Percentiles rank a stretch among this genome's conserved stretches.
phyloP scores from a whole-genome alignment of 768 basidiomycete genomes.

The Albatrellus ellisii region DNA sequence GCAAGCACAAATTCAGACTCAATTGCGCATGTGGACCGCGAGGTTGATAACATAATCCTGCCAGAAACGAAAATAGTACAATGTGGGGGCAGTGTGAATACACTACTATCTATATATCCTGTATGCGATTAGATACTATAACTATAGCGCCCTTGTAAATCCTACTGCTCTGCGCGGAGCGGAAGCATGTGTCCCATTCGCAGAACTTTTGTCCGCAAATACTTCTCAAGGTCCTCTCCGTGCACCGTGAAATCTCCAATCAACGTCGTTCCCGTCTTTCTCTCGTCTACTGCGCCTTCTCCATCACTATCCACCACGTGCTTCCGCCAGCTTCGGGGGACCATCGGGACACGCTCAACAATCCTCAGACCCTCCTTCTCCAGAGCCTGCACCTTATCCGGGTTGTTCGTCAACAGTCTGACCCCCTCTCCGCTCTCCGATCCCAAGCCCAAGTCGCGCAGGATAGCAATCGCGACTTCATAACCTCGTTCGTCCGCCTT shows the following conservation, averaged over 20 bases:
- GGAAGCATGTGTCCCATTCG: slow-evolving; percentile 94
- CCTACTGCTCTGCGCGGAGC: slow-evolving; percentile 21
- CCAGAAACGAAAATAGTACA: too few species aligned
- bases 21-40: too few species aligned
- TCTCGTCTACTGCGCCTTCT: slow-evolving; percentile 19
- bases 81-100: too few species aligned
- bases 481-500: slow-evolving; percentile 90
- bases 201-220: slow-evolving; percentile 90
- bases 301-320: slow-evolving; percentile 12
- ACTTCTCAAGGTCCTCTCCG: slow-evolving; percentile 86
- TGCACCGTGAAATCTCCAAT: slow-evolving; percentile 67
- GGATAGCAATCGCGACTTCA: slow-evolving; percentile 80
- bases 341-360: slow-evolving; percentile 83
- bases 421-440: slow-evolving; percentile 42
- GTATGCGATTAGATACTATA: background rate
- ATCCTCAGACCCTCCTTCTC: slow-evolving; percentile 73
- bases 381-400: slow-evolving; percentile 87
- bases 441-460: slow-evolving; percentile 76
- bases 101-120: background rate
- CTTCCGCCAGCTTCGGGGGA: slow-evolving; percentile 75
- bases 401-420: slow-evolving; percentile 90
- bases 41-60: background rate
- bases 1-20: too few species aligned
- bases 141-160: background rate
- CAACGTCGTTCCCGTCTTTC: slow-evolving; percentile 55